Percentiles rank a stretch among this genome's conserved stretches.
These are phyloP conservation scores for Cryphonectria radicalis DNA, from an alignment of 2,329 filamentous ascomycete genomes.

Conservation along the genomic window DNA sequence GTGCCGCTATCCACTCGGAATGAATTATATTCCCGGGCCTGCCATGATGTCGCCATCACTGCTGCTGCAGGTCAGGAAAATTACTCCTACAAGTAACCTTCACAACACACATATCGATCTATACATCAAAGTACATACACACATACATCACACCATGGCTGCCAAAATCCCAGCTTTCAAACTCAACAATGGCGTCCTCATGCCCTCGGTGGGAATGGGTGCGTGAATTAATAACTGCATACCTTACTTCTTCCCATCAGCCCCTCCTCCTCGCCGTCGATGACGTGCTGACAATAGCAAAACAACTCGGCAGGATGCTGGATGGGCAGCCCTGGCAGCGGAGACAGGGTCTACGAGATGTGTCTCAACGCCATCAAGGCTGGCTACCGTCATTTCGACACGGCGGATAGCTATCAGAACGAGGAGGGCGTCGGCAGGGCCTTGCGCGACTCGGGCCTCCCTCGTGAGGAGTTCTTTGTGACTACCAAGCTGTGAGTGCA, in stretches of 20 bases:
- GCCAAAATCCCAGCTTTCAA: slow-evolving; percentile 22
- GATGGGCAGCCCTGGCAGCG: slow-evolving; percentile 22
- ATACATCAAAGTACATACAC: background rate
- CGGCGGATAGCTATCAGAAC: slow-evolving; percentile 36
- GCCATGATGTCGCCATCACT: background rate
- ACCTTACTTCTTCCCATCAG: background rate
- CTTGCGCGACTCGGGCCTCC: slow-evolving; percentile 39
- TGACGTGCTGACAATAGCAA: background rate
- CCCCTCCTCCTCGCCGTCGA: background rate
- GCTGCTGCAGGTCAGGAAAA: too few species aligned
- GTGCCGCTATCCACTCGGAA: background rate
- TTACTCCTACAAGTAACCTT: background rate
- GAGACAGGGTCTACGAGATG: slow-evolving; percentile 22
- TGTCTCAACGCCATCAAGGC: slow-evolving; percentile 37
- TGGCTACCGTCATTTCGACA: slow-evolving; percentile 41
- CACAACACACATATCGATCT: background rate
- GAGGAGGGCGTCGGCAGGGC: slow-evolving; percentile 39
- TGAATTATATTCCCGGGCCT: background rate
- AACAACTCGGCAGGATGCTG: slow-evolving; percentile 20
- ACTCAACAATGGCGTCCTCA: slow-evolving; percentile 24
- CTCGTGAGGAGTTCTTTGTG: slow-evolving; percentile 40
- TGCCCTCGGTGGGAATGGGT: slow-evolving; percentile 28
- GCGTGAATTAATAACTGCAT: background rate
- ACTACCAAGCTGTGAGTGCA: slow-evolving; percentile 38
- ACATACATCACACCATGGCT: slow-evolving; percentile 11